Evolutionary conservation across 1,284 basidiomycete species (phyloP), one percentile per base, ranked within the genome.

Genomic region (Naganishia cerealis): DNA sequence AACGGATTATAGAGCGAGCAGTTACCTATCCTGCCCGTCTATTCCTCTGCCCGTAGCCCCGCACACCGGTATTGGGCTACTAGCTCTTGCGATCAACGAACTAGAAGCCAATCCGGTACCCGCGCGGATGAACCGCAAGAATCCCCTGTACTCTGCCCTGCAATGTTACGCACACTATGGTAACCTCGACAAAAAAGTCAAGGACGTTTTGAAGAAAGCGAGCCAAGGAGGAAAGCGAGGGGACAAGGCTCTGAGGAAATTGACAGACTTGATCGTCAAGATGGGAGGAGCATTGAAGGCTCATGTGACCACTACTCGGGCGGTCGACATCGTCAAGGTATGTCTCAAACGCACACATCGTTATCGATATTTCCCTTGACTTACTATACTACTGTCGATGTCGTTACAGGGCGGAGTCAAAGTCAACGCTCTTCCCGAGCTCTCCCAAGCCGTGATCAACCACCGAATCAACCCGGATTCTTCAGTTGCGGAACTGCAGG

Each of bases 51-150:
- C 29, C 42, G 9, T 55, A 75, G 75, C 75, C 21, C 62, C 63
- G 26, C 79, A 81, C 71, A 80, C 79, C 9, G 77, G 77, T 16
- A 80, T 81, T 63, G 80, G 80, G 10, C 71, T 75, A 65, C 72
- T 78, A 56, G 72, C 79, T 13, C 72, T 75, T 6, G 71, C 78
- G 38, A 73, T 80, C 65, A 74, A 75, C 21, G 76, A 72, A 29
- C 70, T 81, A 36, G 79, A 81, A 70, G 53, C 68, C 12, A 65
- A 79, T 72, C 78, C 78, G 29, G n/a, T 65, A n/a, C 48, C 57
- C 33, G 56, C 58, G 1, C 36, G 43, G 7, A 66, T 70, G 58
- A 24, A 58, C 9, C 57, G 68, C n/a, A 58, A 57, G 54, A 73
- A 71, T 65, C 72, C 72, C 3, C 46, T 68, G 61, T 70, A 57